A percentile compares a stretch with the other conserved stretches of the same genome.
Conservation (phyloP, 768 basidiomycete genomes). For the Bullera alba region DNA sequence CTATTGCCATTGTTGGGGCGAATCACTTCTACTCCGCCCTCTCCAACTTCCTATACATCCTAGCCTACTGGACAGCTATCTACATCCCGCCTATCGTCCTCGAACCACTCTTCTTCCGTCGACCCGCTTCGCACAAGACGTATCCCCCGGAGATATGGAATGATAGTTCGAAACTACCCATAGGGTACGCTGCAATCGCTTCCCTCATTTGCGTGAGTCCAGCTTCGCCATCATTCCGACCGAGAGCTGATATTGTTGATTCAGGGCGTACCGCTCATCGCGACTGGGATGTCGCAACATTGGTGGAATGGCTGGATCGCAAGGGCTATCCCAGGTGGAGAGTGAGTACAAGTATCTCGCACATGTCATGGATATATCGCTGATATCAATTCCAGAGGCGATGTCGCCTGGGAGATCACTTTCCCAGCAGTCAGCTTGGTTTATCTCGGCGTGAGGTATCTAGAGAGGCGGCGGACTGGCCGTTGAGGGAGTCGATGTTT, state of each 20-base stretch:
- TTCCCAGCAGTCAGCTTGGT: slow-evolving; percentile 25
- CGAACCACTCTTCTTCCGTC: slow-evolving; percentile 37
- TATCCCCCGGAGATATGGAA: slow-evolving; percentile 34
- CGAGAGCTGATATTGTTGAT: neutral
- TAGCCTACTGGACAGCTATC: slow-evolving; percentile 40
- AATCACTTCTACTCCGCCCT: slow-evolving; percentile 38
- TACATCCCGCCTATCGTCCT: slow-evolving; percentile 36
- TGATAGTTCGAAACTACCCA: slow-evolving; percentile 25
- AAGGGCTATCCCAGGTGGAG: slow-evolving; percentile 23
- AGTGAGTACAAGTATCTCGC: slow-evolving; percentile 20
- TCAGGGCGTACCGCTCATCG: slow-evolving; percentile 33
- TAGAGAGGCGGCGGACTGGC: slow-evolving; percentile 32
- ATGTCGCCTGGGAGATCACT: slow-evolving; percentile 37
- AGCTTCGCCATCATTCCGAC: neutral
- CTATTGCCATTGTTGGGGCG: slow-evolving; percentile 38
- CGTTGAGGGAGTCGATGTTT: slow-evolving; percentile 14
- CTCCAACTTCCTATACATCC: slow-evolving; percentile 28
- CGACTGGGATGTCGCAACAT: slow-evolving; percentile 36
- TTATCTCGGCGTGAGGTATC: slow-evolving; percentile 26
- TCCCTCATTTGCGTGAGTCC: slow-evolving; percentile 30
- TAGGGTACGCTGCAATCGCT: slow-evolving; percentile 27
- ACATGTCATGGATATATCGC: neutral
- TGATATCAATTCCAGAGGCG: slow-evolving; percentile 19
- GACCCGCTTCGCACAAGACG: slow-evolving; percentile 24
- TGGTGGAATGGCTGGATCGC: slow-evolving; percentile 45